Evolutionary conservation across 768 basidiomycete genomes (phyloP).

Genomic region (Leccinum boreale): DNA sequence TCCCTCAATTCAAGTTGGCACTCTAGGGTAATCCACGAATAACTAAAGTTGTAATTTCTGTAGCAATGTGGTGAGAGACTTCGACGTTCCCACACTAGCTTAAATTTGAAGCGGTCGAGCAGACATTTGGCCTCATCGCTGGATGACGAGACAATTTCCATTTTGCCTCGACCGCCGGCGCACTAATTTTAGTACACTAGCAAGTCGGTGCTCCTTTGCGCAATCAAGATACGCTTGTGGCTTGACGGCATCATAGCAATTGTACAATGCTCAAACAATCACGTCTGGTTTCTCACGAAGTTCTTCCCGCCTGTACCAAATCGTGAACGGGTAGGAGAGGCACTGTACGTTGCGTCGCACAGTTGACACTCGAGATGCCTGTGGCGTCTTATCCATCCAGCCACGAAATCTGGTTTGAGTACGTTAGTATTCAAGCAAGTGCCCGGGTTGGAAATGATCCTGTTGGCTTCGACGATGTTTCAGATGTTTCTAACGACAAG

Average conservation of each 20-base stretch:
- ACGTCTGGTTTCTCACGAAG: constrained; percentile 78
- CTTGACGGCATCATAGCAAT: constrained; percentile 92
- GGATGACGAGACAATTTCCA: not conserved
- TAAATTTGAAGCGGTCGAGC: constrained; percentile 62
- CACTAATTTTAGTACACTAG: constrained; percentile 26
- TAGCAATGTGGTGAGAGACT: not conserved
- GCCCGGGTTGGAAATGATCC: constrained; percentile 94
- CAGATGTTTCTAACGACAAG: constrained; percentile 97
- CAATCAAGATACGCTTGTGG: constrained; percentile 90
- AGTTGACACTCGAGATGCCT: constrained; percentile 93
- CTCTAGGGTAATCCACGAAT: not conserved
- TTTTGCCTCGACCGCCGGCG: not conserved
- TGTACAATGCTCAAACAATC: constrained; percentile 63
- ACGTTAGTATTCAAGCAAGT: constrained; percentile 94
- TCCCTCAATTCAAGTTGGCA: not conserved
- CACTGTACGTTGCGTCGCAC: constrained; percentile 91
- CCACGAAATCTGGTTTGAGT: constrained; percentile 92
- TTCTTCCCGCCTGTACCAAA: constrained; percentile 92
- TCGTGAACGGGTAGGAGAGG: constrained; percentile 75
- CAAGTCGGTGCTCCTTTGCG: constrained; percentile 72
- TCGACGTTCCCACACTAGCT: not conserved
- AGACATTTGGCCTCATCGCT: constrained; percentile 90
- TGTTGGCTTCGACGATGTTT: constrained; percentile 89
- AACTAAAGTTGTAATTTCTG: not conserved
- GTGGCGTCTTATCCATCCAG: constrained; percentile 77